A percentile compares a stretch with the other conserved stretches of the same genome.
phyloP scores from a whole-genome alignment of 2,329 filamentous ascomycete genomes.

The Aspergillus brasiliensis region DNA sequence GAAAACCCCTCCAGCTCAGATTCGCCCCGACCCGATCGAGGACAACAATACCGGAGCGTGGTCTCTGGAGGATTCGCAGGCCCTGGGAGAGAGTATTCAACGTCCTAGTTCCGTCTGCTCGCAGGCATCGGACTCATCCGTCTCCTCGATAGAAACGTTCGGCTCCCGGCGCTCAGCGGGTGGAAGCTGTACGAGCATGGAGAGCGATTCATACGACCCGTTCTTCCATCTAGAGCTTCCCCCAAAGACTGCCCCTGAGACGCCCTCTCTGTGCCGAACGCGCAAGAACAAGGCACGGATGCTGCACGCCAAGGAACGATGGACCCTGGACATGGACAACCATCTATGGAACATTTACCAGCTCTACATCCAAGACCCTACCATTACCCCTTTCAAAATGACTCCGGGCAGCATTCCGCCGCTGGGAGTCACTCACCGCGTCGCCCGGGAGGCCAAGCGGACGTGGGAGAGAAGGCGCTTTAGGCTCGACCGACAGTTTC shows the following conservation, averaged over 20 bases:
- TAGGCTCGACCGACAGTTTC: constrained; percentile 28
- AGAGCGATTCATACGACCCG: constrained; percentile 60
- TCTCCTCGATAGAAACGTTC: constrained; percentile 61
- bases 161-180: constrained; percentile 59
- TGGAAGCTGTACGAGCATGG: constrained; percentile 63
- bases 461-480: constrained; percentile 57
- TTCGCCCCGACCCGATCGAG: constrained; percentile 41
- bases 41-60: constrained; percentile 31
- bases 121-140: constrained; percentile 63
- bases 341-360: constrained; percentile 69
- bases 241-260: constrained; percentile 41
- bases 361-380: constrained; percentile 66
- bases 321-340: constrained; percentile 66
- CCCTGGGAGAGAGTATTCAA: constrained; percentile 48
- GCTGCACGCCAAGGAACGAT: constrained; percentile 37
- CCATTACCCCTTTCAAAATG: constrained; percentile 68
- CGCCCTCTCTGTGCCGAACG: constrained; percentile 38
- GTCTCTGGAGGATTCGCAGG: constrained; percentile 34
- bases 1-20: constrained; percentile 50
- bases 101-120: constrained; percentile 62
- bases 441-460: constrained; percentile 62
- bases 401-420: constrained; percentile 65
- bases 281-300: constrained; percentile 28
- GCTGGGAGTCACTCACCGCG: constrained; percentile 64
- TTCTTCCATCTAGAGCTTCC: constrained; percentile 51